Percentiles rank a stretch among this genome's conserved stretches.
phyloP scores from a whole-genome alignment of 202 grass and related monocot species.

The Miscanthus sacchariflorus region DNA sequence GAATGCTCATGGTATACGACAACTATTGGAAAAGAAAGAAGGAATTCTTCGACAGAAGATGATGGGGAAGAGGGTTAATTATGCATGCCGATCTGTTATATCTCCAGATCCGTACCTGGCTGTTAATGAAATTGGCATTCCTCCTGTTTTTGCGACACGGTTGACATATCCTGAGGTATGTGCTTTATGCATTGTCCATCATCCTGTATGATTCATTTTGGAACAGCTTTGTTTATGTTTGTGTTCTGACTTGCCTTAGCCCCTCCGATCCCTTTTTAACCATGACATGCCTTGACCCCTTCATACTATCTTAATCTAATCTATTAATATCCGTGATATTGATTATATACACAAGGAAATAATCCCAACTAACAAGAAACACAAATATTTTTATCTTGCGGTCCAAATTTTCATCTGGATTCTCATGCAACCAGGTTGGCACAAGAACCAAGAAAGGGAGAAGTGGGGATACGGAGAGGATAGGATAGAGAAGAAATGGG shows the following conservation, averaged over 20 bases:
- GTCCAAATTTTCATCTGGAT: not conserved
- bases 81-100: conserved; percentile 93
- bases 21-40: conserved; percentile 86
- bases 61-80: conserved; percentile 99
- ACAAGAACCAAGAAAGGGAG: not conserved
- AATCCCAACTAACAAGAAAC: not conserved
- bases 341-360: not conserved
- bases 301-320: not conserved
- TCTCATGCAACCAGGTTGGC: not conserved
- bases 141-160: conserved; percentile 84
- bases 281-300: not conserved
- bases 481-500: not conserved
- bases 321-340: not conserved
- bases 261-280: too few relatives aligned
- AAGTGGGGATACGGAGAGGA: not conserved
- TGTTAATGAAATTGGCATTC: conserved; percentile 98
- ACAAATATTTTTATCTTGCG: not conserved
- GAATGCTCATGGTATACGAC: conserved; percentile 69
- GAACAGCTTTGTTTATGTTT: conserved; percentile 27
- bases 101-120: conserved; percentile 95
- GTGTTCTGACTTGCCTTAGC: not conserved
- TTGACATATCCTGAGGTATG: conserved; percentile 93
- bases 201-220: conserved; percentile 21
- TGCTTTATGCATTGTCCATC: conserved; percentile 18
- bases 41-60: conserved; percentile 96